Conservation (phyloP, 257 asterid species). For the Parsonsia alboflavescens region DNA sequence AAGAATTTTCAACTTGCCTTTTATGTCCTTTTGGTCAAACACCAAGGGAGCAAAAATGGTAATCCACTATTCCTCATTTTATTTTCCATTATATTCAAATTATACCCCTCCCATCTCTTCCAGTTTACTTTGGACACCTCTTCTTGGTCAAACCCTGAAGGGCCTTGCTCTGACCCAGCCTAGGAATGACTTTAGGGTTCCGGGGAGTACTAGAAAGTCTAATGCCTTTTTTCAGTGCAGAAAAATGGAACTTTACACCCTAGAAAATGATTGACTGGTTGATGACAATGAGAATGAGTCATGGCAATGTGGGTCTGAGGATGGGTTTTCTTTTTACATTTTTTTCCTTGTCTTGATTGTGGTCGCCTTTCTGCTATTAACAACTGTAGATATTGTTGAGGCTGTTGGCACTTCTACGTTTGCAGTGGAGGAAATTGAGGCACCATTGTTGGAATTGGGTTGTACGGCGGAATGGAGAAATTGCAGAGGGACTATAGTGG, state of each 20-base stretch:
- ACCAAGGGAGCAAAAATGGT: no score
- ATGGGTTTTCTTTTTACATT: slow-evolving; percentile 32
- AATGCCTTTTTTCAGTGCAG: slow-evolving; percentile 36
- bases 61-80: no score
- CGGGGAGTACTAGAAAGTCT: slow-evolving; percentile 37
- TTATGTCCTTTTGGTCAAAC: no score
- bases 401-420: slow-evolving; percentile 25
- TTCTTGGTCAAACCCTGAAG: no score
- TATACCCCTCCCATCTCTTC: no score
- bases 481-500: no score
- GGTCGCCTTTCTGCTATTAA: slow-evolving; percentile 14
- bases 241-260: slow-evolving; percentile 29
- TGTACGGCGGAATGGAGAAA: no score
- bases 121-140: no score
- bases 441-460: no score
- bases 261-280: slow-evolving; percentile 24
- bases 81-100: no score
- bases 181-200: slow-evolving; percentile 42
- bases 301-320: slow-evolving; percentile 32
- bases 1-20: no score
- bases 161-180: slow-evolving; percentile 35
- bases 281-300: slow-evolving; percentile 33
- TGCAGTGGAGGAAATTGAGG: slow-evolving; percentile 23
- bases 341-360: slow-evolving; percentile 18
- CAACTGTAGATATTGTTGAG: slow-evolving; percentile 21